Evolutionary conservation across 345 rosid species (phyloP), one percentile per base, ranked within the genome.

Genomic region (Syzygium grande): DNA sequence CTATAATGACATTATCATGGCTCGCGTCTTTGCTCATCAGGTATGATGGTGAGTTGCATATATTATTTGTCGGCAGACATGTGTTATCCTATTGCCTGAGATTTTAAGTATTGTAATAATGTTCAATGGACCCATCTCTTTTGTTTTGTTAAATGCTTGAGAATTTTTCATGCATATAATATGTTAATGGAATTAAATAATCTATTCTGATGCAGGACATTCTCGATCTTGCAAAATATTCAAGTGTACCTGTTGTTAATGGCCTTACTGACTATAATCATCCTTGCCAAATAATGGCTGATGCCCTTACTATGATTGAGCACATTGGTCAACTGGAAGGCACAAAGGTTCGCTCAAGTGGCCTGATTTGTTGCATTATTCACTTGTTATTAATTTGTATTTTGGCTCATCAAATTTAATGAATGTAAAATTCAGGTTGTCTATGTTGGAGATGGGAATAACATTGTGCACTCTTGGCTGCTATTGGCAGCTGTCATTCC

Each of bases 211-310:
- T 88, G 87, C 93, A 96, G 99, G 98, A 96, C 91, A 93, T 98
- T 88, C 94, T 95, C 89, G 98, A 98, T 92, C 92, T 98, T 90
- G 99, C 99, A 86, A 96, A 95, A 88, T 95, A 92, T 91, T 87
- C 99, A 51, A 90, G 91, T 88, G 98, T 96, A 77, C 98, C 99
- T 46, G 97, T 97, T 52, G 91, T 98, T 77, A 96, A 96, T 91
- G 99, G 99, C 88, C 92, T 96, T 90, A 96, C 99, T 46, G 99
- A 98, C 89, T 95, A 95, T 90, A 95, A 98, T 92, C 99, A 96
- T 88, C 99, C 98, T 88, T 94, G 97, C 91, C 99, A 98, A 94
- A 96, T 96, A 88, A 96, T 98, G 97, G 99, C 99, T 2, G 99
- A 98, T 92, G 99, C 99, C 53, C 98, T 98, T 90, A 96, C 99